Evolutionary conservation across 192 early-diverging fungal genomes (phyloP).

Genomic region (Linnemannia zychae): DNA sequence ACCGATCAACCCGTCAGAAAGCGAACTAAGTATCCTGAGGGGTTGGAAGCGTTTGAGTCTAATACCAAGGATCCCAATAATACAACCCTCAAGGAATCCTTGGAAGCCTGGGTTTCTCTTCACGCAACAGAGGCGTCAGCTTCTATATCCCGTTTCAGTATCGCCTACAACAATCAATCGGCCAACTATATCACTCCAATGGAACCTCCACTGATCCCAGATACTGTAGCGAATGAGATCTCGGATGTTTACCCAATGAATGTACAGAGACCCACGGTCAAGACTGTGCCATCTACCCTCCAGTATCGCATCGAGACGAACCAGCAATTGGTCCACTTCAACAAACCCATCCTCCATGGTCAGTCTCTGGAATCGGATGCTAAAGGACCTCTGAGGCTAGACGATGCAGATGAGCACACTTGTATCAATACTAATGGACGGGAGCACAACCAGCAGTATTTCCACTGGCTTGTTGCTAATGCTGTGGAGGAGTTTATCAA

Average conservation of each 20-base stretch:
- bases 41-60: too few relatives aligned
- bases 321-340: neutral
- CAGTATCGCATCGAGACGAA: neutral
- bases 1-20: too few relatives aligned
- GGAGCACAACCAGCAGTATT: neutral
- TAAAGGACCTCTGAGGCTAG: neutral
- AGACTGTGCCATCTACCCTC: neutral
- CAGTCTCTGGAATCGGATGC: neutral
- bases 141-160: too few relatives aligned
- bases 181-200: too few relatives aligned
- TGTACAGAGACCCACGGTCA: neutral
- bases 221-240: neutral
- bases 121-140: too few relatives aligned
- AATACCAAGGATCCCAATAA: too few relatives aligned
- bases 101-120: too few relatives aligned
- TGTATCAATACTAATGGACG: neutral
- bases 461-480: neutral
- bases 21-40: too few relatives aligned
- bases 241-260: neutral
- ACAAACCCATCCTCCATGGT: neutral
- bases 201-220: neutral
- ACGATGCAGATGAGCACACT: neutral
- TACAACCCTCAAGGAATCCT: too few relatives aligned
- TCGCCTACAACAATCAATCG: too few relatives aligned
- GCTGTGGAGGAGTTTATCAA: neutral